phyloP scores from a whole-genome alignment of 768 basidiomycete species.

The Roridomyces roridus region DNA sequence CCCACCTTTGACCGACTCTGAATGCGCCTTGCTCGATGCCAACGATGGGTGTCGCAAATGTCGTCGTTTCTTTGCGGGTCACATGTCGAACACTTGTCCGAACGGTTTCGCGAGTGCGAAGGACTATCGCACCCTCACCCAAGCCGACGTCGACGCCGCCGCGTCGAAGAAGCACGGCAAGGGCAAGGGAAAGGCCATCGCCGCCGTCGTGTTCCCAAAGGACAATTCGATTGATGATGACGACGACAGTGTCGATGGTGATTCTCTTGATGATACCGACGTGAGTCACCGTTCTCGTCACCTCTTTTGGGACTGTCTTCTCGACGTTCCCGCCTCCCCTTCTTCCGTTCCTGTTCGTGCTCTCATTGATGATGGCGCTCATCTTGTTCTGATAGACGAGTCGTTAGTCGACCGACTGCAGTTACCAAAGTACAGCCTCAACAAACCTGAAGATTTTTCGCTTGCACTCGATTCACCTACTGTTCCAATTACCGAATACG shows the following conservation, averaged over 20 bases:
- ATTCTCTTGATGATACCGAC: too few relatives aligned
- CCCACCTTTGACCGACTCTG: not conserved
- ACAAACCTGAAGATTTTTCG: not conserved
- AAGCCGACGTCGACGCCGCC: not conserved
- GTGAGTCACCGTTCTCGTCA: too few relatives aligned
- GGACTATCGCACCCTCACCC: constrained; percentile 20
- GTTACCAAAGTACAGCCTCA: too few relatives aligned
- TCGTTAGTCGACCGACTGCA: too few relatives aligned
- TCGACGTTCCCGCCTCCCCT: too few relatives aligned
- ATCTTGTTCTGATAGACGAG: too few relatives aligned
- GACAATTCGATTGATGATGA: too few relatives aligned
- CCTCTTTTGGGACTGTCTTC: too few relatives aligned
- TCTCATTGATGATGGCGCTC: too few relatives aligned
- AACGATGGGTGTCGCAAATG: constrained; percentile 31
- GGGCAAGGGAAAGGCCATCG: not conserved
- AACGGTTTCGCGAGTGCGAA: constrained; percentile 20
- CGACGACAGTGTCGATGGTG: too few relatives aligned
- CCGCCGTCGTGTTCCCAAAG: too few relatives aligned
- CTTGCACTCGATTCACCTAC: not conserved
- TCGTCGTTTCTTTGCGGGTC: constrained; percentile 2
- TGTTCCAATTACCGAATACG: not conserved
- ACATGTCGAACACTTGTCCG: constrained; percentile 14
- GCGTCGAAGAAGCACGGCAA: not conserved
- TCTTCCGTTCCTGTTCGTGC: too few relatives aligned
- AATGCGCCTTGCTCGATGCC: constrained; percentile 14